Conservation (phyloP, 352 stramenopile species). For the Globisporangium viniferum region DNA sequence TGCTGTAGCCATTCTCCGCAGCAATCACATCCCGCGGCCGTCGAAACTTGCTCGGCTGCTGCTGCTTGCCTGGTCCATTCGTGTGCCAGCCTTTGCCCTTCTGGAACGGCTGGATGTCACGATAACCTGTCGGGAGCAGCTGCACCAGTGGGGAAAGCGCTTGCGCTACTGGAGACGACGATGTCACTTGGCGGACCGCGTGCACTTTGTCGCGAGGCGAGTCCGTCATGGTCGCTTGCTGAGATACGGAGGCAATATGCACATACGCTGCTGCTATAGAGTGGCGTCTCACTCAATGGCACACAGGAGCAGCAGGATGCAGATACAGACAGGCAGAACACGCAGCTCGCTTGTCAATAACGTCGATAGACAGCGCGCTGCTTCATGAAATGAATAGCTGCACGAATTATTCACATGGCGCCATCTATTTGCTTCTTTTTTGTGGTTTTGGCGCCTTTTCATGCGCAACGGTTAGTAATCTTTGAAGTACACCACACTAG, state of each 20-base stretch:
- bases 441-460: not conserved
- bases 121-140: constrained; percentile 56
- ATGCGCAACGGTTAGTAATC: not conserved
- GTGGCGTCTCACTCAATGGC: not conserved
- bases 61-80: constrained; percentile 35
- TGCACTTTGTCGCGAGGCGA: constrained; percentile 22
- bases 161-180: constrained; percentile 1
- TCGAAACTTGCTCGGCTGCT: constrained; percentile 19
- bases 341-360: not conserved
- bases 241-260: not conserved
- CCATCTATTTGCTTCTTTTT: not conserved
- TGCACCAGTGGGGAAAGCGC: constrained; percentile 57
- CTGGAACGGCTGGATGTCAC: constrained; percentile 68
- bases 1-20: not conserved
- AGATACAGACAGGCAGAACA: not conserved
- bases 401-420: not conserved
- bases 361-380: not conserved
- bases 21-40: constrained; percentile 18
- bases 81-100: constrained; percentile 63
- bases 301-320: not conserved
- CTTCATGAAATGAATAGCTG: not conserved
- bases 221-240: constrained; percentile 8
- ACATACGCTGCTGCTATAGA: not conserved
- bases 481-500: not conserved
- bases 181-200: constrained; percentile 13